Percentiles rank a stretch among this genome's conserved stretches.
Conservation (phyloP, 164 flowering plant genomes). For the Buxus sempervirens region DNA sequence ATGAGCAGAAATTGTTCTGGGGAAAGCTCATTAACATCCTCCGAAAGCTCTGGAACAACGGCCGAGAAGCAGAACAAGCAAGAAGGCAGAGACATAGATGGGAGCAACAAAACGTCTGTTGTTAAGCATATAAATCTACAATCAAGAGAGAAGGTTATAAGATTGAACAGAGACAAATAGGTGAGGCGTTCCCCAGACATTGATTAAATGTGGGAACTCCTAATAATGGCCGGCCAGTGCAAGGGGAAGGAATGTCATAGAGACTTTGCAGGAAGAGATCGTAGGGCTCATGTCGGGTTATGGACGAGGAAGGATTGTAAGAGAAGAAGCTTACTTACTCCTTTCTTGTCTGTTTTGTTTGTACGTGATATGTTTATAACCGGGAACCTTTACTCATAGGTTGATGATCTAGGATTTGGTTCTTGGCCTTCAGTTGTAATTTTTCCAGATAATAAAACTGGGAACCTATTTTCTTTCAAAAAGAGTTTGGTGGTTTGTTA, state of each 20-base stretch:
- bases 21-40: slow-evolving; percentile 65
- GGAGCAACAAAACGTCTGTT: slow-evolving; percentile 13
- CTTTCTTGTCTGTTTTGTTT: background rate
- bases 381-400: background rate
- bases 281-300: background rate
- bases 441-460: background rate
- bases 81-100: slow-evolving; percentile 18
- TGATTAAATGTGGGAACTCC: too few species aligned
- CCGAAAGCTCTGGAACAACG: slow-evolving; percentile 48
- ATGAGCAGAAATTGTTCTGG: slow-evolving; percentile 39
- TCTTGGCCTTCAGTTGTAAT: background rate
- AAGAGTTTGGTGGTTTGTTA: too few species aligned
- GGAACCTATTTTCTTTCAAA: background rate
- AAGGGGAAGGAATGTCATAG: background rate
- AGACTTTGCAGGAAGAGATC: background rate
- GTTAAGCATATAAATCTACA: too few species aligned
- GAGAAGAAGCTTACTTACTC: background rate
- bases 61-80: slow-evolving; percentile 28
- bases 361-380: background rate
- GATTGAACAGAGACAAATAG: too few species aligned
- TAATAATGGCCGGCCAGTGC: too few species aligned
- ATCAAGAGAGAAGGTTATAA: too few species aligned
- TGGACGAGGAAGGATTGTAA: background rate
- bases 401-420: background rate
- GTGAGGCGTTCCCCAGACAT: too few species aligned